phyloP scores from a whole-genome alignment of 78 protist genomes.

The Isochrysis galbana region DNA sequence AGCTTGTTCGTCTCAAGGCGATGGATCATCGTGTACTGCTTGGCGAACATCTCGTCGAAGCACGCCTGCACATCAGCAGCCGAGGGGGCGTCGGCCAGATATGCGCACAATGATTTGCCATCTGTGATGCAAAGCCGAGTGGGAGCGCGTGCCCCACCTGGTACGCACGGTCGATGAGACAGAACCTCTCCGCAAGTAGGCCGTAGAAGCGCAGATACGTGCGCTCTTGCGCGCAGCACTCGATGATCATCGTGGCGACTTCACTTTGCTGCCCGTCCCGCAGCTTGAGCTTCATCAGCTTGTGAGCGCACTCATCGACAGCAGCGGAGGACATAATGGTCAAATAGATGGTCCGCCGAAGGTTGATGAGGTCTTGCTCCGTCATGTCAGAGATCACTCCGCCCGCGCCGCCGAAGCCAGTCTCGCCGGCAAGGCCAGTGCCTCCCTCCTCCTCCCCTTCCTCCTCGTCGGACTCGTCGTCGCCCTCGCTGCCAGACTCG shows the following conservation, averaged over 20 bases:
- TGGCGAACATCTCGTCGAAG: slow-evolving; percentile 53
- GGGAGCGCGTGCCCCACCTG: too few relatives aligned
- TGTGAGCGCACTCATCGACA: slow-evolving; percentile 95
- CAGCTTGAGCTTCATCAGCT: slow-evolving; percentile 71
- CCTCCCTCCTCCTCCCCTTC: background rate
- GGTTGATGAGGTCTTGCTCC: slow-evolving; percentile 64
- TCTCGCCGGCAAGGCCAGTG: slow-evolving; percentile 34
- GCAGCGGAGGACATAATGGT: slow-evolving; percentile 81
- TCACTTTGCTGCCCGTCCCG: slow-evolving; percentile 72
- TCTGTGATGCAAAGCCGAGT: too few relatives aligned
- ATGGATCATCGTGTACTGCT: slow-evolving; percentile 80
- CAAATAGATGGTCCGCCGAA: slow-evolving; percentile 87
- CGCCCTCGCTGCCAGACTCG: slow-evolving; percentile 61
- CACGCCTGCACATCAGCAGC: background rate
- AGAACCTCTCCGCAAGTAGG: slow-evolving; percentile 81
- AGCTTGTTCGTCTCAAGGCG: slow-evolving; percentile 88
- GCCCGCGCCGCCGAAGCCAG: slow-evolving; percentile 42
- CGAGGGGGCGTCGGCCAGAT: background rate
- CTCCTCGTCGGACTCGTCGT: slow-evolving; percentile 47
- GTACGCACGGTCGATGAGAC: slow-evolving; percentile 71
- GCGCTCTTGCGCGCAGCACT: slow-evolving; percentile 91
- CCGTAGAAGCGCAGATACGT: slow-evolving; percentile 88
- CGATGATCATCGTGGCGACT: slow-evolving; percentile 88
- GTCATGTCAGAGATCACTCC: slow-evolving; percentile 67
- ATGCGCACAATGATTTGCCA: too few relatives aligned